A percentile compares a stretch with the other conserved stretches of the same genome.
phyloP scores from a whole-genome alignment of 495 filamentous ascomycete species.

The Bryoglossum gracile region DNA sequence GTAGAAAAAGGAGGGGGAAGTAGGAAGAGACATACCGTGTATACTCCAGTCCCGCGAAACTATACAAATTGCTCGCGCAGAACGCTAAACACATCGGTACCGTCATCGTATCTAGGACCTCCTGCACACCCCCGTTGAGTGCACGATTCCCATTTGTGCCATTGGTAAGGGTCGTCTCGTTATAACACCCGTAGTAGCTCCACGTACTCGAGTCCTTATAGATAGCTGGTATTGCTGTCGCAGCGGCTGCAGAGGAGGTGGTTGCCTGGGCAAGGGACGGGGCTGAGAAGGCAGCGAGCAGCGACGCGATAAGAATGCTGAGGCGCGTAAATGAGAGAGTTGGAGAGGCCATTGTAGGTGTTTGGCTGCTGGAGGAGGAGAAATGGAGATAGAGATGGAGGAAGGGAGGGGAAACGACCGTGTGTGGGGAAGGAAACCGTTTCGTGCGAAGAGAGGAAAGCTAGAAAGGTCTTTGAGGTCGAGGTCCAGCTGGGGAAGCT shows the following conservation, averaged over 20 bases:
- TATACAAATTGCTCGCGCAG: constrained; percentile 28
- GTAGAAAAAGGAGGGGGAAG: background rate
- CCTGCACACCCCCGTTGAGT: constrained; percentile 29
- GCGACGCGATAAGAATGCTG: constrained; percentile 4
- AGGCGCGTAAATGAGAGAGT: background rate
- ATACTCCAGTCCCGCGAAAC: constrained; percentile 42
- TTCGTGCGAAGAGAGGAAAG: too few species aligned
- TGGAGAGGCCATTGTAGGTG: background rate
- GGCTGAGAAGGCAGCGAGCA: background rate
- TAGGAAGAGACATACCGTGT: constrained; percentile 28
- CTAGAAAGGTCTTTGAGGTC: background rate
- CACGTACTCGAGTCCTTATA: constrained; percentile 6
- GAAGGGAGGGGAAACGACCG: background rate
- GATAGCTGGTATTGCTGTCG: constrained; percentile 6
- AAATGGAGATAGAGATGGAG: background rate
- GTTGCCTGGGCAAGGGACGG: background rate
- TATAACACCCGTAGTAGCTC: constrained; percentile 42
- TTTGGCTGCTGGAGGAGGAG: background rate
- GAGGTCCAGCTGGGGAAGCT: too few species aligned
- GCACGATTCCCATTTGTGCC: constrained; percentile 26
- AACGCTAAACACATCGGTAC: constrained; percentile 35
- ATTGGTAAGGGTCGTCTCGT: constrained; percentile 35
- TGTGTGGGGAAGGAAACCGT: too few species aligned
- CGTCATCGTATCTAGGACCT: constrained; percentile 32
- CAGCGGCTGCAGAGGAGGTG: background rate